Evolutionary conservation across 306 rosid genomes (phyloP).

Genomic region (Dalbergia cultrata): DNA sequence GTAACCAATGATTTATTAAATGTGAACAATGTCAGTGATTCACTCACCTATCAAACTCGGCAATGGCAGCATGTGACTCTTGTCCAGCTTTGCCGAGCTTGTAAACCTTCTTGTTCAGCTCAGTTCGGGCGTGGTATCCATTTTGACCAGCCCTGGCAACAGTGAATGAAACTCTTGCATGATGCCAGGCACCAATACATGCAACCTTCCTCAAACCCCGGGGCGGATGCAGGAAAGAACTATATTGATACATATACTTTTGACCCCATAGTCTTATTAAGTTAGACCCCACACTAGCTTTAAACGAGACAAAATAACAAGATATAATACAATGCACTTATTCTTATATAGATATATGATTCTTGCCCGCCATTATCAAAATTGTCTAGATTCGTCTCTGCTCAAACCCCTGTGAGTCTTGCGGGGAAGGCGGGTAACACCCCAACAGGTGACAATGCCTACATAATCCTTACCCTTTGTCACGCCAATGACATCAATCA

Average conservation of each 20-base stretch:
- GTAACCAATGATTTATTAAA: too few species aligned
- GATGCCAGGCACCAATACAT: conserved; percentile 97
- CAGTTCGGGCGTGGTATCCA: conserved; percentile 86
- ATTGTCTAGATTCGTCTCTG: too few species aligned
- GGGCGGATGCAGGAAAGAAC: too few species aligned
- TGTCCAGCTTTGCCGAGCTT: conserved; percentile 75
- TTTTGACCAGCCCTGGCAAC: conserved; percentile 96
- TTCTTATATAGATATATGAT: too few species aligned
- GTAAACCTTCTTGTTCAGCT: conserved; percentile 82
- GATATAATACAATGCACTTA: too few species aligned
- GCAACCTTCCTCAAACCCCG: conserved; percentile 68
- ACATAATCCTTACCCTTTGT: conserved; percentile 92
- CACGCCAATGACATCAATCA: conserved; percentile 85
- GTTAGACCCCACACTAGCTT: too few species aligned
- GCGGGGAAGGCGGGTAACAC: conserved; percentile 92
- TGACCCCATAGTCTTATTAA: too few species aligned
- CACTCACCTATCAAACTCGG: conserved; percentile 77
- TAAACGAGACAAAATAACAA: too few species aligned
- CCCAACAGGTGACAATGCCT: conserved; percentile 92
- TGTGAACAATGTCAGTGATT: neutral
- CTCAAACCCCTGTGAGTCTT: conserved; percentile 86
- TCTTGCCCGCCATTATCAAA: too few species aligned
- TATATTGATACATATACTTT: too few species aligned
- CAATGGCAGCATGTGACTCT: conserved; percentile 70
- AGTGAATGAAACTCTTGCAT: conserved; percentile 86